These are phyloP conservation scores for Pseudomassariella vexata DNA, from an alignment of 2,329 filamentous ascomycete genomes.

Conservation along the genomic window DNA sequence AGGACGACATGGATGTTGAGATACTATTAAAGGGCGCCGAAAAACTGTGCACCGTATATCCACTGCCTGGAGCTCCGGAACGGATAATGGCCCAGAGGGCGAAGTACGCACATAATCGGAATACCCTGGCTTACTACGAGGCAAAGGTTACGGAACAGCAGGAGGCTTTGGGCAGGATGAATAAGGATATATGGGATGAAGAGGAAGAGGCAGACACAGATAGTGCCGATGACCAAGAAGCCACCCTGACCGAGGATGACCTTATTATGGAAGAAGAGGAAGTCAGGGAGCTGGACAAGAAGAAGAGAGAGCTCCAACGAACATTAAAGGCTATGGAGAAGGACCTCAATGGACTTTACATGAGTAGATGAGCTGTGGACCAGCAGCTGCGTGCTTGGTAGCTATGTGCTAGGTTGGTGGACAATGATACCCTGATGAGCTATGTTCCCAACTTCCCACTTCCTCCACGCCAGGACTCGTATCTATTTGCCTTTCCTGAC, in stretches of 20 bases:
- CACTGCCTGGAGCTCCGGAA: slow-evolving; percentile 71
- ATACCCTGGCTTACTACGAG: slow-evolving; percentile 78
- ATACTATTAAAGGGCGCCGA: slow-evolving; percentile 80
- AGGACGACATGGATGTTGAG: slow-evolving; percentile 79
- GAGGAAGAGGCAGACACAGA: slow-evolving; percentile 47
- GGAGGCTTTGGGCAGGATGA: slow-evolving; percentile 67
- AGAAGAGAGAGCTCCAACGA: slow-evolving; percentile 50
- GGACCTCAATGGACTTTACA: slow-evolving; percentile 48
- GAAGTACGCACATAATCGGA: slow-evolving; percentile 64
- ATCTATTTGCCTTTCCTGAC: slow-evolving; percentile 26
- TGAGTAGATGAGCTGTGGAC: slow-evolving; percentile 37
- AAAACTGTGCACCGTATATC: slow-evolving; percentile 84
- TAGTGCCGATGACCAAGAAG: slow-evolving; percentile 23
- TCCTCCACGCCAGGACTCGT: too few species aligned
- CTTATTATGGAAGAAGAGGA: slow-evolving; percentile 64
- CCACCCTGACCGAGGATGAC: slow-evolving; percentile 62
- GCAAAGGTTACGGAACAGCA: slow-evolving; percentile 71
- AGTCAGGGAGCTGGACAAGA: slow-evolving; percentile 48
- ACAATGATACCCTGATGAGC: too few species aligned
- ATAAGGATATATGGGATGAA: slow-evolving; percentile 54
- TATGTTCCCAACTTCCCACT: too few species aligned
- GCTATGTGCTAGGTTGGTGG: not conserved
- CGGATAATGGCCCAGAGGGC: slow-evolving; percentile 67
- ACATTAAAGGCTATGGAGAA: slow-evolving; percentile 48
- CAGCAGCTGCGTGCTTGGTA: not conserved